phyloP scores from a whole-genome alignment of 2,329 filamentous ascomycete species.

The Nemania bipapillata region DNA sequence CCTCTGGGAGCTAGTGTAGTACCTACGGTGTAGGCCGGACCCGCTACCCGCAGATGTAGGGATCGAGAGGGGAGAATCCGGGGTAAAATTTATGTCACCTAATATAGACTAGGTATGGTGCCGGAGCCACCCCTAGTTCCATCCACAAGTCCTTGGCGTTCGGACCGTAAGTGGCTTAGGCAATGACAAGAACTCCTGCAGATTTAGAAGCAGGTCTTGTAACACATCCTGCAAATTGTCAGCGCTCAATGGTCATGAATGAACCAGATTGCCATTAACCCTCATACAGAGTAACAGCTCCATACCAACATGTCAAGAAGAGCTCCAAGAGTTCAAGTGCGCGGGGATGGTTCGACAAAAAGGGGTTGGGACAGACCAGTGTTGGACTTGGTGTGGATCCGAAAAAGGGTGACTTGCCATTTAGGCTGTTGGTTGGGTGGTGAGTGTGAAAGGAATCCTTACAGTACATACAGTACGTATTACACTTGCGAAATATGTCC shows the following conservation, averaged over 20 bases:
- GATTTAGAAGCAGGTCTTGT: slow-evolving; percentile 15
- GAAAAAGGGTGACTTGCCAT: slow-evolving; percentile 38
- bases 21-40: slow-evolving; percentile 25
- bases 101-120: slow-evolving; percentile 32
- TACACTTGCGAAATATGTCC: slow-evolving; percentile 17
- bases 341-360: slow-evolving; percentile 12
- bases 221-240: background rate
- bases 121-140: slow-evolving; percentile 25
- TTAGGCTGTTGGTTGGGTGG: slow-evolving; percentile 49
- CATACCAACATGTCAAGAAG: background rate
- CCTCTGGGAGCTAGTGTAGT: slow-evolving; percentile 1
- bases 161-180: slow-evolving; percentile 3
- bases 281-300: background rate
- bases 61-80: slow-evolving; percentile 45
- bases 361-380: slow-evolving; percentile 24
- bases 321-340: background rate
- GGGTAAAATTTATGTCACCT: slow-evolving; percentile 44
- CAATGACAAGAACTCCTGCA: slow-evolving; percentile 14
- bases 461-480: slow-evolving; percentile 6
- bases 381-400: slow-evolving; percentile 33
- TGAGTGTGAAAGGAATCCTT: slow-evolving; percentile 34
- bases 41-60: slow-evolving; percentile 36
- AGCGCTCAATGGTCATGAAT: background rate
- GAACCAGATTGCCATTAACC: background rate
- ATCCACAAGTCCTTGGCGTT: slow-evolving; percentile 13